Evolutionary conservation across 2,329 filamentous ascomycete species (phyloP).

Genomic region (Colletotrichum somersetense): DNA sequence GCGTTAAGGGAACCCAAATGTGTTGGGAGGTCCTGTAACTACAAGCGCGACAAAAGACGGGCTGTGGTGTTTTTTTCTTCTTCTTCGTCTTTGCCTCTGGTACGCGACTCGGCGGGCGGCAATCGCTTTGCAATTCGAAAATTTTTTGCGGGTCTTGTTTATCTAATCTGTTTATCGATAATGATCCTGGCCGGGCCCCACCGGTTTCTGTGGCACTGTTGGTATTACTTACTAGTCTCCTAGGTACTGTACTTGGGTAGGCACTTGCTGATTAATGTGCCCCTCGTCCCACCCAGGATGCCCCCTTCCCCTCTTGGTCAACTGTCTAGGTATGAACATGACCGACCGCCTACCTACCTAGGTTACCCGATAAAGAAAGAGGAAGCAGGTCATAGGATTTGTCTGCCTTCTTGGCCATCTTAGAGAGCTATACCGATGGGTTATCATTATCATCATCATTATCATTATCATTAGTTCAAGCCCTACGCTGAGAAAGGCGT

Average conservation of each 20-base stretch:
- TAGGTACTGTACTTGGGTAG: not conserved
- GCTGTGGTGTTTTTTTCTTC: slow-evolving; percentile 19
- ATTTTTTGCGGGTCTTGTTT: slow-evolving; percentile 33
- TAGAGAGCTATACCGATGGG: not conserved
- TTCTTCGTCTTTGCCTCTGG: not conserved
- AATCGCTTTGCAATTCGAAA: slow-evolving; percentile 18
- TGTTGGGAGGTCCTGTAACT: slow-evolving; percentile 24
- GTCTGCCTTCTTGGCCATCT: too few species aligned
- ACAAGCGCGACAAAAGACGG: slow-evolving; percentile 10
- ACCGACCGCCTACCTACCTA: not conserved
- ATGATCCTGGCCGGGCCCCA: not conserved
- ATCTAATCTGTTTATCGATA: slow-evolving; percentile 38
- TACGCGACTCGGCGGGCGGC: slow-evolving; percentile 34
- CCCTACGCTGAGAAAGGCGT: not conserved
- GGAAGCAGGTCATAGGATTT: not conserved
- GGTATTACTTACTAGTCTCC: not conserved
- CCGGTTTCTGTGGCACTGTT: not conserved
- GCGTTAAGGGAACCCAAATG: slow-evolving; percentile 39
- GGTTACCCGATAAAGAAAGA: not conserved
- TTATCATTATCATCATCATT: not conserved
- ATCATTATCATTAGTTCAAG: not conserved
- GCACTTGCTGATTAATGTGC: not conserved
- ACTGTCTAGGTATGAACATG: not conserved
- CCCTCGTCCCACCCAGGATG: not conserved
- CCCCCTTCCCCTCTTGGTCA: slow-evolving; percentile 3